Conservation (phyloP, 2,329 filamentous ascomycete species). For the Apiospora saccharicola region DNA sequence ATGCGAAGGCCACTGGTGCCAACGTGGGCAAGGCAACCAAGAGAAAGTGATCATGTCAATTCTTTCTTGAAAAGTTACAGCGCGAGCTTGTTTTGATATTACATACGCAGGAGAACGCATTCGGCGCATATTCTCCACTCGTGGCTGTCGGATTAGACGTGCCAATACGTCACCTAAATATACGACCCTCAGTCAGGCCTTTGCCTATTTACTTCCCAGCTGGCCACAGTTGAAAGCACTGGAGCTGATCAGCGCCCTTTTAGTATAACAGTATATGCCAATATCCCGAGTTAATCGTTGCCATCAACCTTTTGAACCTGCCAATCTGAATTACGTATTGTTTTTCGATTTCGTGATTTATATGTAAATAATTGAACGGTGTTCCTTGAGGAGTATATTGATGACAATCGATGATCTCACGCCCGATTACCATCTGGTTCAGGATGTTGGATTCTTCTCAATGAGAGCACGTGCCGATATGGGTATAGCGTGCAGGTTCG, state of each 20-base stretch:
- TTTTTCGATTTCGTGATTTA: too few species aligned
- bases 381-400: too few species aligned
- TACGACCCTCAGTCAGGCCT: neutral
- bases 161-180: neutral
- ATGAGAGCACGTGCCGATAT: too few species aligned
- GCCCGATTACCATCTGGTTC: too few species aligned
- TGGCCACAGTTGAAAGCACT: neutral
- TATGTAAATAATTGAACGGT: too few species aligned
- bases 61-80: neutral
- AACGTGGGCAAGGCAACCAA: slow-evolving; percentile 58
- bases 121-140: neutral
- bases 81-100: neutral
- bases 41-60: slow-evolving; percentile 47
- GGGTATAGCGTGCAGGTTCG: too few species aligned
- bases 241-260: neutral
- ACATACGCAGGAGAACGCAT: neutral
- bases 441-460: too few species aligned
- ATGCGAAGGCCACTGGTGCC: slow-evolving; percentile 57
- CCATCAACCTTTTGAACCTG: too few species aligned
- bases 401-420: neutral
- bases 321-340: too few species aligned
- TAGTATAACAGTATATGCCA: neutral
- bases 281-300: too few species aligned
- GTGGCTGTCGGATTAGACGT: neutral
- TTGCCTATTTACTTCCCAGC: neutral